Evolutionary conservation across 2,329 filamentous ascomycete genomes (phyloP).

Genomic region (Claviceps purpurea): DNA sequence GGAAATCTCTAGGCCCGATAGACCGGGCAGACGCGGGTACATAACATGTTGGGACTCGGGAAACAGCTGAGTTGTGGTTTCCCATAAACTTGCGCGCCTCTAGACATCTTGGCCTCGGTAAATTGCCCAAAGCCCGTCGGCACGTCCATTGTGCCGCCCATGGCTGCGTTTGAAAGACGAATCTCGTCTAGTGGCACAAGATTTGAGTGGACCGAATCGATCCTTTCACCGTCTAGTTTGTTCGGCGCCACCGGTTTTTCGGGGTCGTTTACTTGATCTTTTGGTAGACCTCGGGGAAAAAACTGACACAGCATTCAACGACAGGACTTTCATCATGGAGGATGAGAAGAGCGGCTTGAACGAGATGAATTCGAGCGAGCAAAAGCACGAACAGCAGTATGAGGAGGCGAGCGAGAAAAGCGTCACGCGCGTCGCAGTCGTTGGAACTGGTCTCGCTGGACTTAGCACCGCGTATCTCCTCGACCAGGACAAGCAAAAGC

Average conservation of each 20-base stretch:
- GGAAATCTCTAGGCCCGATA: too few species aligned
- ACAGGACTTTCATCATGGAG: background rate
- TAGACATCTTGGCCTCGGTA: too few species aligned
- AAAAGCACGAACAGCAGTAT: background rate
- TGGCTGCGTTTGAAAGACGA: background rate
- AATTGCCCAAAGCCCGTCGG: too few species aligned
- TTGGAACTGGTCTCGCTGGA: slow-evolving; percentile 25
- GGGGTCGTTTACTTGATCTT: too few species aligned
- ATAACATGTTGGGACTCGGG: too few species aligned
- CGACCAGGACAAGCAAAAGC: slow-evolving; percentile 15
- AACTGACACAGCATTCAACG: background rate
- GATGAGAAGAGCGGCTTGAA: background rate
- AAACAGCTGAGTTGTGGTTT: too few species aligned
- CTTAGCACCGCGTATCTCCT: slow-evolving; percentile 23
- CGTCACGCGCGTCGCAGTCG: slow-evolving; percentile 13
- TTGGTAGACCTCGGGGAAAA: too few species aligned
- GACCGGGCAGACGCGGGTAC: too few species aligned
- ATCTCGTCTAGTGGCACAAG: background rate
- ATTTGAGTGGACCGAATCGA: background rate
- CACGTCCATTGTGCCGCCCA: too few species aligned
- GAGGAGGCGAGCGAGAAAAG: background rate
- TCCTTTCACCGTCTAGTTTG: background rate
- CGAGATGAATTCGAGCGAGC: background rate
- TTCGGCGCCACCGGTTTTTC: too few species aligned
- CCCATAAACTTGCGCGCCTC: too few species aligned